Evolutionary conservation across 208 protist species (phyloP).

Genomic region (Lotmaria passim): DNA sequence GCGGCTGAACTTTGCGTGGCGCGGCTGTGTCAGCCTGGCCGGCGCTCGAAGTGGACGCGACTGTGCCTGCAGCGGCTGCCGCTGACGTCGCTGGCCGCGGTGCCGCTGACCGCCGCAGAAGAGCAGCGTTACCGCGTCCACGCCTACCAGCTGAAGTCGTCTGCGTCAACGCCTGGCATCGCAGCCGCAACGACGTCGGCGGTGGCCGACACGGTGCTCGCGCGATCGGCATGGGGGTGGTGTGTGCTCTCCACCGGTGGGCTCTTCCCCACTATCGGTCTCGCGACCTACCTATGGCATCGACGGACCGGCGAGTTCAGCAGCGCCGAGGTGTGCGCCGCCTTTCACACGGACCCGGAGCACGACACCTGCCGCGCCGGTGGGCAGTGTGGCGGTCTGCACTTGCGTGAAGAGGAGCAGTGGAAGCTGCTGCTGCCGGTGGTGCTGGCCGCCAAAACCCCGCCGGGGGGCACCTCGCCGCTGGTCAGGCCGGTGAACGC

Average conservation of each 20-base stretch:
- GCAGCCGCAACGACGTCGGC: background rate
- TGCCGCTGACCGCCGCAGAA: conserved; percentile 21
- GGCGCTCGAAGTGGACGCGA: conserved; percentile 36
- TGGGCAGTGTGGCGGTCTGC: conserved; percentile 23
- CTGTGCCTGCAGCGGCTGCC: conserved; percentile 34
- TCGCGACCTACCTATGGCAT: conserved; percentile 25
- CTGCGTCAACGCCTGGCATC: background rate
- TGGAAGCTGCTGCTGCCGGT: conserved; percentile 34
- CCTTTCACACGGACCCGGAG: conserved; percentile 9
- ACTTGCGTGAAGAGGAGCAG: conserved; percentile 30
- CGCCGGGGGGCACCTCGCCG: conserved; percentile 1
- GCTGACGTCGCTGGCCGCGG: conserved; percentile 10
- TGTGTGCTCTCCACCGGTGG: conserved; percentile 33
- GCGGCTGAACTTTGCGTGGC: conserved; percentile 35
- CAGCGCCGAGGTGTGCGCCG: conserved; percentile 24
- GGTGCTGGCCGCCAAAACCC: conserved; percentile 19
- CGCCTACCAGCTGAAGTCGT: conserved; percentile 31
- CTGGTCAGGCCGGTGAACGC: background rate
- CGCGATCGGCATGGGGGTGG: conserved; percentile 19
- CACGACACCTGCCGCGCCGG: conserved; percentile 24
- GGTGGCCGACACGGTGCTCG: conserved; percentile 27
- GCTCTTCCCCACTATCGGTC: conserved; percentile 32
- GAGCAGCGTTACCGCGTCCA: conserved; percentile 30
- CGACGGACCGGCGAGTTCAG: conserved; percentile 27
- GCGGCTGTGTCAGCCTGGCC: conserved; percentile 31